Evolutionary conservation across 306 rosid species (phyloP).

Genomic region (Leucaena leucocephala): DNA sequence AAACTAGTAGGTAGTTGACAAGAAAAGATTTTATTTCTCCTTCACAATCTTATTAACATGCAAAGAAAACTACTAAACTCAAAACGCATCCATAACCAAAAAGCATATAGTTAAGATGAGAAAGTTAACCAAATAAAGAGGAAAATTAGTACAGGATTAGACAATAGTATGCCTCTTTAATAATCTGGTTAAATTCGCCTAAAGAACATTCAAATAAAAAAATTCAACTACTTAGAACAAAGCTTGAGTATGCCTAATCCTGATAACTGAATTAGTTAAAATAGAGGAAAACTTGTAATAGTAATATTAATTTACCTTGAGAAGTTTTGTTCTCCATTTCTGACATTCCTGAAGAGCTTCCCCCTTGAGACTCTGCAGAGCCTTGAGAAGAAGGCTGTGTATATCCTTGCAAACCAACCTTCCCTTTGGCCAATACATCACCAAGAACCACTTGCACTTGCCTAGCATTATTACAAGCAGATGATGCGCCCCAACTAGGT

Average conservation of each 20-base stretch:
- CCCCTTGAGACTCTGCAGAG: slow-evolving; percentile 75
- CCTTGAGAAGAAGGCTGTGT: slow-evolving; percentile 64
- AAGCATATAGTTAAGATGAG: background rate
- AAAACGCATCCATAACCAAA: slow-evolving; percentile 1
- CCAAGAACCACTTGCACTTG: slow-evolving; percentile 58
- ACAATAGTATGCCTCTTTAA: background rate
- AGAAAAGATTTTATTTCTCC: background rate
- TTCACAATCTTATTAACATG: background rate
- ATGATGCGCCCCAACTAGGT: slow-evolving; percentile 41
- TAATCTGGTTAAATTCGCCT: background rate
- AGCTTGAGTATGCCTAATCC: background rate
- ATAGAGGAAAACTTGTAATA: background rate
- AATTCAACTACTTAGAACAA: background rate
- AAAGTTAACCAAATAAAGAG: background rate
- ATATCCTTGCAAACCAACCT: slow-evolving; percentile 48
- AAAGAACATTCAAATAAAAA: background rate
- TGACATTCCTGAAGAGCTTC: slow-evolving; percentile 81
- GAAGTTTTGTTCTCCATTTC: slow-evolving; percentile 77
- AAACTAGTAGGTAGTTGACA: background rate
- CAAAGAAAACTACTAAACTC: slow-evolving; percentile 11
- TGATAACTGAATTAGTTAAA: background rate
- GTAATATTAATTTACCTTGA: slow-evolving; percentile 52
- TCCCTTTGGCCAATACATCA: slow-evolving; percentile 50
- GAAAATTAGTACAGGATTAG: background rate
- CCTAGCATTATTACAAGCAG: slow-evolving; percentile 35